phyloP scores from a whole-genome alignment of 306 rosid species.

The Arachis hypogaea region DNA sequence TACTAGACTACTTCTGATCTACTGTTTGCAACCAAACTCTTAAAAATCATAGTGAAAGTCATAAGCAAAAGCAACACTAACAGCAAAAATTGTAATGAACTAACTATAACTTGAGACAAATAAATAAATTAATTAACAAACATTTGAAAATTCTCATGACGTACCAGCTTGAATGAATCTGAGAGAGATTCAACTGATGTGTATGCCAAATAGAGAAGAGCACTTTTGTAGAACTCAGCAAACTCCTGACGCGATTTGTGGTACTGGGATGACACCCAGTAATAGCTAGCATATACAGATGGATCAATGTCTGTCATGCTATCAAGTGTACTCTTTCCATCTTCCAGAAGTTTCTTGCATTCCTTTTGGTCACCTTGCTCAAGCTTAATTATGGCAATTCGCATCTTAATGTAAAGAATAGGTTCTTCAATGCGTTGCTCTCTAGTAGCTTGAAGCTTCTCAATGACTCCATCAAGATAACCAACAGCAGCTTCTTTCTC shows the following conservation, averaged over 20 bases:
- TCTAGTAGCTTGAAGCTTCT: constrained; percentile 83
- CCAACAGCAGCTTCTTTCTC: constrained; percentile 92
- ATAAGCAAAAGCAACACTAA: constrained; percentile 30
- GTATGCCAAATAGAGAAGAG: constrained; percentile 98
- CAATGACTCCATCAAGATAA: constrained; percentile 89
- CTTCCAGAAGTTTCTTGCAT: constrained; percentile 89
- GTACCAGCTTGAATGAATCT: constrained; percentile 97
- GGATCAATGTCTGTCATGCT: constrained; percentile 99
- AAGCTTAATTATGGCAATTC: constrained; percentile 79
- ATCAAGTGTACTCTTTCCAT: constrained; percentile 92
- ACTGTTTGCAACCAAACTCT: constrained; percentile 4
- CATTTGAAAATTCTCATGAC: constrained; percentile 18
- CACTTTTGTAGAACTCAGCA: constrained; percentile 98
- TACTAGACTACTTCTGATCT: not conserved
- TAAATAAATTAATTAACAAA: constrained; percentile 18
- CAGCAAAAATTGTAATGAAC: not conserved
- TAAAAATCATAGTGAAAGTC: constrained; percentile 3
- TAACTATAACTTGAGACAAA: not conserved
- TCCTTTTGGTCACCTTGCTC: constrained; percentile 89
- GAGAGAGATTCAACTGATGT: constrained; percentile 96
- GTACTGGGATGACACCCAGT: constrained; percentile 97
- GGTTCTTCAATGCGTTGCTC: constrained; percentile 98
- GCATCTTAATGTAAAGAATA: constrained; percentile 89
- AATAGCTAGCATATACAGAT: constrained; percentile 86
- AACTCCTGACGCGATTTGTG: constrained; percentile 83